phyloP scores from a whole-genome alignment of 257 asterid species.

The Perilla frutescens region DNA sequence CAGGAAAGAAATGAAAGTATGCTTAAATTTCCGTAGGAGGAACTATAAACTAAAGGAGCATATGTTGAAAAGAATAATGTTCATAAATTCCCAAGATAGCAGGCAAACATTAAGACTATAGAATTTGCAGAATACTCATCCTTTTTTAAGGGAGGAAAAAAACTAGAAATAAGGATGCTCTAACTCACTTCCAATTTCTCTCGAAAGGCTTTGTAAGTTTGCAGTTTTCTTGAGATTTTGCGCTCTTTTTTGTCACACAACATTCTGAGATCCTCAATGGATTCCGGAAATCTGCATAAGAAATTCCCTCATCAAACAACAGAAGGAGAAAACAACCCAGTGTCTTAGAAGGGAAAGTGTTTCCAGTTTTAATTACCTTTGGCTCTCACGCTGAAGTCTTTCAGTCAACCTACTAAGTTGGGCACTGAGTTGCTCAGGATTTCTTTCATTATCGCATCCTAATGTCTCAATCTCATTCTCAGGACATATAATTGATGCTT shows the following conservation, averaged over 20 bases:
- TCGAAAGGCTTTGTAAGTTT: conserved; percentile 62
- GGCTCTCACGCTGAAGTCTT: conserved; percentile 77
- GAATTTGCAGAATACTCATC: conserved; percentile 23
- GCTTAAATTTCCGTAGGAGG: conserved; percentile 12
- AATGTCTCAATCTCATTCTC: conserved; percentile 80
- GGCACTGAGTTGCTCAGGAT: conserved; percentile 76
- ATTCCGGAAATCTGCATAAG: conserved; percentile 73
- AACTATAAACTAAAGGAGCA: conserved; percentile 22
- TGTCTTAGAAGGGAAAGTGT: conserved; percentile 27
- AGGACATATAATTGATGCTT: conserved; percentile 77
- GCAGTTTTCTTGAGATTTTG: conserved; percentile 66
- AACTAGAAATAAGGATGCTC: conserved; percentile 32
- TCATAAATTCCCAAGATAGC: conserved; percentile 1
- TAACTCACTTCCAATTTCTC: conserved; percentile 75
- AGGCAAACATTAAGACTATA: conserved; percentile 22
- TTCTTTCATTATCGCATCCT: conserved; percentile 64
- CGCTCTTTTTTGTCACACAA: conserved; percentile 67
- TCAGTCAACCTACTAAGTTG: conserved; percentile 60
- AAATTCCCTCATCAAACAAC: conserved; percentile 24
- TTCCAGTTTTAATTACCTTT: conserved; percentile 49
- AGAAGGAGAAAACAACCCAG: conserved; percentile 23
- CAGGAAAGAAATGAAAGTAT: conserved; percentile 21
- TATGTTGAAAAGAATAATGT: conserved; percentile 16
- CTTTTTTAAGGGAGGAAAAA: conserved; percentile 25
- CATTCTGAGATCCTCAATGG: conserved; percentile 82